These are phyloP conservation scores for Heritiera fomes DNA, from an alignment of 345 rosid genomes.

Conservation along the genomic window DNA sequence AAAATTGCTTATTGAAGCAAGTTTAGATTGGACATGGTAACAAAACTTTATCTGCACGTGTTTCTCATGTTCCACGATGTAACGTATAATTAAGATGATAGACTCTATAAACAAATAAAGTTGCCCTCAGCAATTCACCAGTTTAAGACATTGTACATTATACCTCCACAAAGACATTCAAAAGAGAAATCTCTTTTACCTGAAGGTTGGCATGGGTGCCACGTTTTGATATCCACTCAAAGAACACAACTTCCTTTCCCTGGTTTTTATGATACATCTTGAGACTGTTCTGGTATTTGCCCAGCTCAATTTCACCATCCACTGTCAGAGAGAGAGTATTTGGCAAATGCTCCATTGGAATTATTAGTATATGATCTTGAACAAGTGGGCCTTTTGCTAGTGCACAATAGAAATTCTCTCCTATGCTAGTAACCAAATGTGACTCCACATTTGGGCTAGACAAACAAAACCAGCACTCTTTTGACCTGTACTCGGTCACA, in stretches of 20 bases:
- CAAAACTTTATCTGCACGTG: slow-evolving; percentile 1
- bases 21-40: not conserved
- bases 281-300: slow-evolving; percentile 58
- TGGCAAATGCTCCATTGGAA: slow-evolving; percentile 76
- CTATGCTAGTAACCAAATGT: slow-evolving; percentile 68
- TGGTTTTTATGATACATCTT: slow-evolving; percentile 60
- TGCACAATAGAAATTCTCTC: slow-evolving; percentile 83
- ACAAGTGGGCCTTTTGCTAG: slow-evolving; percentile 85
- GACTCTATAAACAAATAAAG: slow-evolving; percentile 7
- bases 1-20: not conserved
- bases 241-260: slow-evolving; percentile 74
- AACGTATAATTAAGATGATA: not conserved
- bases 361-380: slow-evolving; percentile 65
- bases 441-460: slow-evolving; percentile 78
- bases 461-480: slow-evolving; percentile 91
- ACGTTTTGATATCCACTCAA: slow-evolving; percentile 79
- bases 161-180: slow-evolving; percentile 5
- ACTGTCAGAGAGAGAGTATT: slow-evolving; percentile 57
- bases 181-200: slow-evolving; percentile 40
- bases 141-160: not conserved
- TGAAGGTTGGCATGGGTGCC: slow-evolving; percentile 90
- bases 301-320: slow-evolving; percentile 65
- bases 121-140: not conserved
- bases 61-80: not conserved
- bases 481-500: slow-evolving; percentile 52